Evolutionary conservation across 768 basidiomycete species (phyloP).

Genomic region (Termitomyces sp.): DNA sequence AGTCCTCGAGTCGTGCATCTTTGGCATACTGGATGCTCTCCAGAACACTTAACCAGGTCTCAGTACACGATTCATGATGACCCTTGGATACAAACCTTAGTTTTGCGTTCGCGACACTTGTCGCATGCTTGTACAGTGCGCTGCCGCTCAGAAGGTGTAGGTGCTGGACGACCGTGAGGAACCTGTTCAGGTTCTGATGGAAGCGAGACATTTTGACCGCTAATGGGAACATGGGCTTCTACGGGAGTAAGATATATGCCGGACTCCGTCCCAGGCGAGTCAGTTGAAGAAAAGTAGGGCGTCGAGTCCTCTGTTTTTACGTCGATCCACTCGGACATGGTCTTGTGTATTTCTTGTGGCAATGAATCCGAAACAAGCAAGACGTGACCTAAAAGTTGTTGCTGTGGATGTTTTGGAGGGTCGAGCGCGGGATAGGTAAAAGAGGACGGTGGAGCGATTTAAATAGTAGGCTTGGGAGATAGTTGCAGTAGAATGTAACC

Average conservation of each 20-base stretch:
- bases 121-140: slow-evolving; percentile 53
- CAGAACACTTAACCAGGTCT: slow-evolving; percentile 42
- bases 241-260: slow-evolving; percentile 3
- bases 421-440: slow-evolving; percentile 1
- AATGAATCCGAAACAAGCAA: not conserved
- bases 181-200: slow-evolving; percentile 13
- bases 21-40: slow-evolving; percentile 49
- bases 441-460: slow-evolving; percentile 7
- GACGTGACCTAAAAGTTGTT: not conserved
- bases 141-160: slow-evolving; percentile 28
- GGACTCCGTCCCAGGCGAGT: slow-evolving; percentile 7
- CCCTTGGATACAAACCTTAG: slow-evolving; percentile 36
- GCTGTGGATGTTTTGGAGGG: not conserved
- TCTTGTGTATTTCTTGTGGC: not conserved
- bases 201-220: slow-evolving; percentile 11
- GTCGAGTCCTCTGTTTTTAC: slow-evolving; percentile 11
- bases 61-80: not conserved
- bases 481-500: slow-evolving; percentile 7
- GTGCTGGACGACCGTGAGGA: slow-evolving; percentile 8
- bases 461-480: slow-evolving; percentile 12
- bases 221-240: slow-evolving; percentile 4
- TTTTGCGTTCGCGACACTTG: slow-evolving; percentile 55
- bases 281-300: slow-evolving; percentile 4
- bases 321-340: slow-evolving; percentile 14
- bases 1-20: slow-evolving; percentile 48